phyloP scores from a whole-genome alignment of 345 rosid genomes.

The Gossypium arboreum region DNA sequence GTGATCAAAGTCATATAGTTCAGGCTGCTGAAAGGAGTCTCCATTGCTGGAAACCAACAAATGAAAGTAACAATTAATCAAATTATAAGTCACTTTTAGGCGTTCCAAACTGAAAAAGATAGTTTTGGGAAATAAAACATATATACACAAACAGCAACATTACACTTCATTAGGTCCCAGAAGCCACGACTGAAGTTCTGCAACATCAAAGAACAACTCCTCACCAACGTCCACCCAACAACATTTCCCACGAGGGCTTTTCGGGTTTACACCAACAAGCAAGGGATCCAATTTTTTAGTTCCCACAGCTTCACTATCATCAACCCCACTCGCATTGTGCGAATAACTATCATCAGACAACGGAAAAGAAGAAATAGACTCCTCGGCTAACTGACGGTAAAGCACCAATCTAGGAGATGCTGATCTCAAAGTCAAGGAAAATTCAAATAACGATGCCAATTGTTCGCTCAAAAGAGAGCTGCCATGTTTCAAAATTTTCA shows the following conservation, averaged over 20 bases:
- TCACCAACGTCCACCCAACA: slow-evolving; percentile 97
- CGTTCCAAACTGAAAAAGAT: slow-evolving; percentile 11
- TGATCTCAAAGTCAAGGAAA: slow-evolving; percentile 85
- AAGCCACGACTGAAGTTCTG: slow-evolving; percentile 67
- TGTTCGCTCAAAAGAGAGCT: slow-evolving; percentile 43
- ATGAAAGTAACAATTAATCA: not conserved
- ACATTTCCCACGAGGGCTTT: slow-evolving; percentile 57
- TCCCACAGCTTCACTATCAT: slow-evolving; percentile 24
- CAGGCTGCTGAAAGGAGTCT: slow-evolving; percentile 69
- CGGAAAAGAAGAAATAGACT: slow-evolving; percentile 90
- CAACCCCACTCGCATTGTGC: slow-evolving; percentile 23
- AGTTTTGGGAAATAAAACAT: not conserved
- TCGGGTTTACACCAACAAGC: slow-evolving; percentile 52
- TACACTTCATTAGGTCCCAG: slow-evolving; percentile 42
- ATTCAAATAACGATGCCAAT: slow-evolving; percentile 69
- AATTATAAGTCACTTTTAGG: not conserved
- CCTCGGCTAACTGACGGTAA: slow-evolving; percentile 86
- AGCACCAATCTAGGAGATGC: slow-evolving; percentile 91
- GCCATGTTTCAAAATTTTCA: slow-evolving; percentile 36
- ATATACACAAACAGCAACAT: slow-evolving; percentile 17
- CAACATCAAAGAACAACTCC: slow-evolving; percentile 62
- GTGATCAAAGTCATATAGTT: slow-evolving; percentile 23
- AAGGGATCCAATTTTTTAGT: slow-evolving; percentile 37
- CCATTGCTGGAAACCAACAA: slow-evolving; percentile 45
- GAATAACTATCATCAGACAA: slow-evolving; percentile 45